A percentile compares a stretch with the other conserved stretches of the same genome.
These are phyloP conservation scores for Durusdinium trenchii DNA, from an alignment of 73 alveolate species.

Conservation along the genomic window DNA sequence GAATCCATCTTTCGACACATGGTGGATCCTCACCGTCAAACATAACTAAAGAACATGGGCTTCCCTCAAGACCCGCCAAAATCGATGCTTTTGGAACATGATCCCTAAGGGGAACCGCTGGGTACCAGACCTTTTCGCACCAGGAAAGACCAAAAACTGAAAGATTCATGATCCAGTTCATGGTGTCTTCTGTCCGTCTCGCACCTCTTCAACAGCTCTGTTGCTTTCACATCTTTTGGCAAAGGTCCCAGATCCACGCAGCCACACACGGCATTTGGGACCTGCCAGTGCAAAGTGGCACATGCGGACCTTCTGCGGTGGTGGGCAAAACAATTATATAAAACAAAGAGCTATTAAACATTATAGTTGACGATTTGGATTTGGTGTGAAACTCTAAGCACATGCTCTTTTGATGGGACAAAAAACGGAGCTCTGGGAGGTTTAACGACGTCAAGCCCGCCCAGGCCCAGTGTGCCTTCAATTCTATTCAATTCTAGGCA, in stretches of 20 bases:
- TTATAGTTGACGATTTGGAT: too few species aligned
- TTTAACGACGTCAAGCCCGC: neutral
- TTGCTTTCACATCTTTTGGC: neutral
- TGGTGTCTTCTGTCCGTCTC: neutral
- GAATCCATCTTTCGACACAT: too few species aligned
- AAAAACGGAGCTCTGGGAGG: too few species aligned
- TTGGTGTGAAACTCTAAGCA: too few species aligned
- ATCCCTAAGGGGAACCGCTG: too few species aligned
- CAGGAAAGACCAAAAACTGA: too few species aligned
- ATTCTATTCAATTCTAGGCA: neutral
- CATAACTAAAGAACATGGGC: neutral
- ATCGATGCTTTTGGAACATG: too few species aligned
- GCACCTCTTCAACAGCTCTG: slow-evolving; percentile 52
- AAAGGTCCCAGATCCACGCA: slow-evolving; percentile 73
- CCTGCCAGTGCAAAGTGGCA: neutral
- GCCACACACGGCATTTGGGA: slow-evolving; percentile 73
- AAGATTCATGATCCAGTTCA: too few species aligned
- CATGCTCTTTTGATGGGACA: too few species aligned
- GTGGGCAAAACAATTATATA: neutral
- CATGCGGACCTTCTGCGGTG: neutral
- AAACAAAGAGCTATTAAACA: too few species aligned
- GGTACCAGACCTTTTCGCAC: too few species aligned
- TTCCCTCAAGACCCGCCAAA: neutral
- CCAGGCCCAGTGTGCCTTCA: neutral
- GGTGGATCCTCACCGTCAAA: too few species aligned